These are phyloP conservation scores for Leishmania tropica DNA, from an alignment of 208 protist species.

Conservation along the genomic window DNA sequence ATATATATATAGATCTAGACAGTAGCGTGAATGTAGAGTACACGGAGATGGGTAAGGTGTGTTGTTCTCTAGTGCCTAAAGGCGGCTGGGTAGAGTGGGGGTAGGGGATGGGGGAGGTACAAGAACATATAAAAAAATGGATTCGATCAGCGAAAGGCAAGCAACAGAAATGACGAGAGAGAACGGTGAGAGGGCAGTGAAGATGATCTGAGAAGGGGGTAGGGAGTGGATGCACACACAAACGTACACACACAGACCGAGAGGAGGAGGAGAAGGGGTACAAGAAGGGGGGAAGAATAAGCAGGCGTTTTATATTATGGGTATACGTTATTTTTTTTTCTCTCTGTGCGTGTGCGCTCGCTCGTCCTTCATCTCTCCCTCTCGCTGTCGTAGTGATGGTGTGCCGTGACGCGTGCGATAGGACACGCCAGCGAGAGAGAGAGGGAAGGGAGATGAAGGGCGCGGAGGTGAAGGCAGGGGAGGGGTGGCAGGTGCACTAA, in stretches of 20 bases:
- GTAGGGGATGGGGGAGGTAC: neutral
- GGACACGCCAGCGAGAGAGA: neutral
- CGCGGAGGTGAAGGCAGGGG: neutral
- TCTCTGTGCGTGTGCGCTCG: too few relatives aligned
- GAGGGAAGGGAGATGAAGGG: neutral
- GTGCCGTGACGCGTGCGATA: neutral
- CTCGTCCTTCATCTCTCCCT: neutral
- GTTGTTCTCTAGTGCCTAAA: neutral
- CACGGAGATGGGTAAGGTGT: neutral
- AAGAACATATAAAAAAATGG: neutral
- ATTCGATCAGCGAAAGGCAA: neutral
- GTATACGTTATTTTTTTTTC: neutral
- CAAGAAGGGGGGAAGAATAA: neutral
- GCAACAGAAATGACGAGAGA: slow-evolving; percentile 16
- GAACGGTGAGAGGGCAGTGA: neutral
- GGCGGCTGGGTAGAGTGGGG: neutral
- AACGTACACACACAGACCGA: neutral
- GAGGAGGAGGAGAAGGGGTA: neutral
- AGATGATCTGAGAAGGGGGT: neutral
- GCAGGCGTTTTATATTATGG: neutral
- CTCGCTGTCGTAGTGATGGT: neutral
- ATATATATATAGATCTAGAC: too few relatives aligned
- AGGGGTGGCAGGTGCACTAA: neutral
- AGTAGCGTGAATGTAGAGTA: neutral
- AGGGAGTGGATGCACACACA: neutral